Percentiles rank a stretch among this genome's conserved stretches.
These are phyloP conservation scores for Penicillium corylophilum DNA, from an alignment of 2,329 filamentous ascomycete species.

Conservation along the genomic window DNA sequence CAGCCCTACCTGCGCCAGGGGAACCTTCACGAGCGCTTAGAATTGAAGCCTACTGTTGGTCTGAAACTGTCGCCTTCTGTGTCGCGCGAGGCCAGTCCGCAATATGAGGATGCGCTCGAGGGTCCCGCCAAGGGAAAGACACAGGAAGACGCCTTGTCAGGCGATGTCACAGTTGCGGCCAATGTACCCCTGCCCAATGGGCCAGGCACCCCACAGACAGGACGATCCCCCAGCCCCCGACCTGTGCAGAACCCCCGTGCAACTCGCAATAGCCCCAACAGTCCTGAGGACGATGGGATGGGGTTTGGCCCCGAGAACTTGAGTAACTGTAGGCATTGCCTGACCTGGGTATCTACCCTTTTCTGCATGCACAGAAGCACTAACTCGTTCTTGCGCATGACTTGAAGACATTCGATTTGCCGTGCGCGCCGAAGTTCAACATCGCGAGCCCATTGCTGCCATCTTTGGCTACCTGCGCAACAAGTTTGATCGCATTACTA, in stretches of 20 bases:
- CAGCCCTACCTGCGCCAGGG: slow-evolving; percentile 48
- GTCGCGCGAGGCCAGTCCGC: slow-evolving; percentile 59
- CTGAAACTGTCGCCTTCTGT: slow-evolving; percentile 46
- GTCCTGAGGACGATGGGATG: slow-evolving; percentile 35
- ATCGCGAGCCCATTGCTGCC: slow-evolving; percentile 79
- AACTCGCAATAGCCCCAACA: slow-evolving; percentile 19
- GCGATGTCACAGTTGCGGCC: slow-evolving; percentile 31
- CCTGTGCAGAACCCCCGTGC: slow-evolving; percentile 32
- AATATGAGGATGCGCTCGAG: slow-evolving; percentile 58
- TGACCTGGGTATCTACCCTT: slow-evolving; percentile 22
- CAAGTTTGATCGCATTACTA: slow-evolving; percentile 61
- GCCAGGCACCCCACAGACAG: slow-evolving; percentile 57
- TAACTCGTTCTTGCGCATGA: slow-evolving; percentile 28
- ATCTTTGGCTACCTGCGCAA: slow-evolving; percentile 63
- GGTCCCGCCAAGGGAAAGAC: slow-evolving; percentile 33
- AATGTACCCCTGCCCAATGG: slow-evolving; percentile 58
- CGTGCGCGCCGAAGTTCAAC: slow-evolving; percentile 81
- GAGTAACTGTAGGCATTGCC: slow-evolving; percentile 53
- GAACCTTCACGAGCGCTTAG: slow-evolving; percentile 35
- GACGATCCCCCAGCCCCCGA: slow-evolving; percentile 56
- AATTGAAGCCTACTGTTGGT: slow-evolving; percentile 40
- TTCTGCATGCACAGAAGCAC: slow-evolving; percentile 31
- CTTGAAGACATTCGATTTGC: slow-evolving; percentile 79
- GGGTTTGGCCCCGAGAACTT: slow-evolving; percentile 39
- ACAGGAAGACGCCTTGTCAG: slow-evolving; percentile 24